phyloP scores from a whole-genome alignment of 257 asterid species.

The Gardenia jasminoides region DNA sequence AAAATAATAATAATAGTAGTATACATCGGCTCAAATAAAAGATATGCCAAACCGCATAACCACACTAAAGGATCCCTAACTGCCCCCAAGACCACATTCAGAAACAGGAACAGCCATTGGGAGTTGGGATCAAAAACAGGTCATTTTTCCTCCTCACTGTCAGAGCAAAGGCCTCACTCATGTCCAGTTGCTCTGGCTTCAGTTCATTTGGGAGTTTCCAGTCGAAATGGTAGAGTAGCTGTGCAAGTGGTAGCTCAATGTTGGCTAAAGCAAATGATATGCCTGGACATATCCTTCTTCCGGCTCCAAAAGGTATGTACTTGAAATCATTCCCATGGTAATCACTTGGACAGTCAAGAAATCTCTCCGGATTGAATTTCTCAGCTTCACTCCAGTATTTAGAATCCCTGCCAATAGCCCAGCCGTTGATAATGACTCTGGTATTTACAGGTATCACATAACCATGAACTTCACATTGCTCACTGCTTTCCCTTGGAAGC shows the following conservation, averaged over 20 bases:
- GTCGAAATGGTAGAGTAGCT: constrained; percentile 18
- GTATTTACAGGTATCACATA: not conserved
- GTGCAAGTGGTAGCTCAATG: constrained; percentile 17
- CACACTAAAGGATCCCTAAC: no score
- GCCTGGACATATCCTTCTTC: not conserved
- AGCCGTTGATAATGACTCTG: not conserved
- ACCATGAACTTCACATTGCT: not conserved
- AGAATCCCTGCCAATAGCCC: not conserved
- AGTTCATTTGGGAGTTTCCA: constrained; percentile 15
- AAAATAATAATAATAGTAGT: no score
- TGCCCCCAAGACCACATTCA: no score
- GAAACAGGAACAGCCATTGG: not conserved
- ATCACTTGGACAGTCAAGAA: not conserved
- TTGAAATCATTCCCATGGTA: not conserved
- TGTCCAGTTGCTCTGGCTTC: constrained; percentile 19
- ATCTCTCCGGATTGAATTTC: not conserved
- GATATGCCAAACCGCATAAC: no score
- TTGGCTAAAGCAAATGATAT: not conserved
- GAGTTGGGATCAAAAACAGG: constrained; percentile 9
- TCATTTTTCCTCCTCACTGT: constrained; percentile 17
- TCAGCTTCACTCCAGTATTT: not conserved
- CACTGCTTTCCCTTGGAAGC: not conserved
- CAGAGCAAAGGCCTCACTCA: constrained; percentile 4
- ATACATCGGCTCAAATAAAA: no score
- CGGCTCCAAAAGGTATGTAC: not conserved